phyloP scores from a whole-genome alignment of 2,329 filamentous ascomycete species.

The Phaeosphaeria sp. region DNA sequence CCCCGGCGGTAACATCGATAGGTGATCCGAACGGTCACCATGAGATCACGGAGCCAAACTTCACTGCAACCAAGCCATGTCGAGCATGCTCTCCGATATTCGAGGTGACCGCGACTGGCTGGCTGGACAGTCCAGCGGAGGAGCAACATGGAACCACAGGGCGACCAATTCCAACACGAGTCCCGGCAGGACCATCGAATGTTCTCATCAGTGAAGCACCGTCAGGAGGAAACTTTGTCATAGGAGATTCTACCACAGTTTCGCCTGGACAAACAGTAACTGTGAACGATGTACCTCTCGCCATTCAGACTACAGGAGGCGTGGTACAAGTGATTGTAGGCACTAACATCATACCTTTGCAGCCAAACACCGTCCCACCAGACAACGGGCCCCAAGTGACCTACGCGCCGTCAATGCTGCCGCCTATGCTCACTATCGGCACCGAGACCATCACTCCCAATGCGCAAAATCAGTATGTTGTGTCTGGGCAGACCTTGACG shows the following conservation, averaged over 20 bases:
- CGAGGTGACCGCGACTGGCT: constrained; percentile 34
- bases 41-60: constrained; percentile 40
- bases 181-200: constrained; percentile 23
- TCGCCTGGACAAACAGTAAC: constrained; percentile 27
- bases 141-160: constrained; percentile 25
- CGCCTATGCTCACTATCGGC: constrained; percentile 29
- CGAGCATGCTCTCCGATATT: constrained; percentile 37
- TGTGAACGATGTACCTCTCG: constrained; percentile 32
- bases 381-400: constrained; percentile 17
- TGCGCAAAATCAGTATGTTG: constrained; percentile 30
- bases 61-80: constrained; percentile 34
- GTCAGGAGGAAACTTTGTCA: constrained; percentile 19
- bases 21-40: constrained; percentile 40
- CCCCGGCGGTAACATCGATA: constrained; percentile 25
- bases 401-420: constrained; percentile 15
- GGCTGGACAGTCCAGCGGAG: constrained; percentile 24
- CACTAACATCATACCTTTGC: constrained; percentile 21
- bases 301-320: constrained; percentile 30
- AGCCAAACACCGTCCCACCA: constrained; percentile 5
- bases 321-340: constrained; percentile 30
- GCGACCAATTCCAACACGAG: constrained; percentile 12
- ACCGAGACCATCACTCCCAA: constrained; percentile 31
- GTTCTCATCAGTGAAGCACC: constrained; percentile 22
- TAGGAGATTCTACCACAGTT: constrained; percentile 29
- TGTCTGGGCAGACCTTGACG: constrained; percentile 40